Evolutionary conservation across 805 yeast genomes (phyloP).

Genomic region (Saitoella complicata): DNA sequence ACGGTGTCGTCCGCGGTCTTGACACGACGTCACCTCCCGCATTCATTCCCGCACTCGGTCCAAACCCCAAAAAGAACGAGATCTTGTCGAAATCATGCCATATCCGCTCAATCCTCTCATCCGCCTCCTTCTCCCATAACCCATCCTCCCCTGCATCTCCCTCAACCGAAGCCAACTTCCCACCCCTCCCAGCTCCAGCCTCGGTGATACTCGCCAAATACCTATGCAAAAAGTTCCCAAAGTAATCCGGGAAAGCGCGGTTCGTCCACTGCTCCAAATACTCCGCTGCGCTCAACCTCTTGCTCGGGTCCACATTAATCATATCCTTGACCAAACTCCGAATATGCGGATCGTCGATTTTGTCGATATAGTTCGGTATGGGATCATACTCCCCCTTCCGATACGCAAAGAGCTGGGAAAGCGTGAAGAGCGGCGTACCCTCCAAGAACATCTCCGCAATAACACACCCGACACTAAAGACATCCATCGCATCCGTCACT

Average conservation of each 20-base stretch:
- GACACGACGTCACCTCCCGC: background rate
- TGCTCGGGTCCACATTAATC: slow-evolving; percentile 45
- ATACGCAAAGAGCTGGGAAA: slow-evolving; percentile 75
- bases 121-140: slow-evolving; percentile 23
- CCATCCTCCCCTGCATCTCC: slow-evolving; percentile 15
- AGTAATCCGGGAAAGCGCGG: slow-evolving; percentile 12
- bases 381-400: slow-evolving; percentile 50
- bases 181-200: slow-evolving; percentile 8
- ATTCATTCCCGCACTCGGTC: slow-evolving; percentile 4
- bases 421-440: slow-evolving; percentile 71
- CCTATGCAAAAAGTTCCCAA: slow-evolving; percentile 41
- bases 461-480: slow-evolving; percentile 72
- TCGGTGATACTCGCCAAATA: slow-evolving; percentile 34
- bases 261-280: slow-evolving; percentile 32
- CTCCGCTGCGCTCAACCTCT: slow-evolving; percentile 40
- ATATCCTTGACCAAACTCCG: slow-evolving; percentile 38
- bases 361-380: slow-evolving; percentile 24
- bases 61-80: slow-evolving; percentile 26
- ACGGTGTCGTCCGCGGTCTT: slow-evolving; percentile 4
- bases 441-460: slow-evolving; percentile 79
- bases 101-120: slow-evolving; percentile 42
- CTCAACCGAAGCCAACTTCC: slow-evolving; percentile 11
- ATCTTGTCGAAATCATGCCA: slow-evolving; percentile 42
- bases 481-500: slow-evolving; percentile 55
- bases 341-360: background rate